phyloP scores from a whole-genome alignment of 306 rosid genomes.

The Cucurbita maxima region DNA sequence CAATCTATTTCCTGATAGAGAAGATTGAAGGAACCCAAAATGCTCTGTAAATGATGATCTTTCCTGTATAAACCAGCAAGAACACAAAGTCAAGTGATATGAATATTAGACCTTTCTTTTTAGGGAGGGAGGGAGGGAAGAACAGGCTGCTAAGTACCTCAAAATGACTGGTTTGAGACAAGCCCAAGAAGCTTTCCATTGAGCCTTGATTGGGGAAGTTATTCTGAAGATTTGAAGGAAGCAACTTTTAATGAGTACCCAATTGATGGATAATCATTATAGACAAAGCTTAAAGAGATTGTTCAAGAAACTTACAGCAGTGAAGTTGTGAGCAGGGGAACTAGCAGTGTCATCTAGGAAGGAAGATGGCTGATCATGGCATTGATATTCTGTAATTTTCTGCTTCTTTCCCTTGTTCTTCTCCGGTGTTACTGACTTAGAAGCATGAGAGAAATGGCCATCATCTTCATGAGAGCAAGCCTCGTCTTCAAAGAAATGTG shows the following conservation, averaged over 20 bases:
- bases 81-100: not conserved
- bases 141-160: slow-evolving; percentile 29
- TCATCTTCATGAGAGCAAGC: slow-evolving; percentile 24
- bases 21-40: slow-evolving; percentile 37
- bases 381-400: slow-evolving; percentile 29
- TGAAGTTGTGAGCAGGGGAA: slow-evolving; percentile 48
- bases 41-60: slow-evolving; percentile 52
- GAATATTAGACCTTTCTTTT: not conserved
- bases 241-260: slow-evolving; percentile 3
- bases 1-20: slow-evolving; percentile 42
- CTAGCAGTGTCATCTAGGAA: slow-evolving; percentile 87
- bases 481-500: slow-evolving; percentile 47
- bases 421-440: slow-evolving; percentile 19
- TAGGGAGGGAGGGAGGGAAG: not conserved
- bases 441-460: slow-evolving; percentile 21
- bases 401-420: slow-evolving; percentile 26
- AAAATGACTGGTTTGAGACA: slow-evolving; percentile 72
- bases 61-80: slow-evolving; percentile 30
- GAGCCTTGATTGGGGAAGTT: slow-evolving; percentile 37
- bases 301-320: slow-evolving; percentile 30
- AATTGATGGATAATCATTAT: not conserved
- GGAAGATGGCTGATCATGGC: slow-evolving; percentile 18
- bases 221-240: slow-evolving; percentile 27
- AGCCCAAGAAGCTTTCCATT: slow-evolving; percentile 33
- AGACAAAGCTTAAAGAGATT: not conserved